Conservation (phyloP, 225 moss, liverwort and hornwort genomes). For the Marchantia paleacea region DNA sequence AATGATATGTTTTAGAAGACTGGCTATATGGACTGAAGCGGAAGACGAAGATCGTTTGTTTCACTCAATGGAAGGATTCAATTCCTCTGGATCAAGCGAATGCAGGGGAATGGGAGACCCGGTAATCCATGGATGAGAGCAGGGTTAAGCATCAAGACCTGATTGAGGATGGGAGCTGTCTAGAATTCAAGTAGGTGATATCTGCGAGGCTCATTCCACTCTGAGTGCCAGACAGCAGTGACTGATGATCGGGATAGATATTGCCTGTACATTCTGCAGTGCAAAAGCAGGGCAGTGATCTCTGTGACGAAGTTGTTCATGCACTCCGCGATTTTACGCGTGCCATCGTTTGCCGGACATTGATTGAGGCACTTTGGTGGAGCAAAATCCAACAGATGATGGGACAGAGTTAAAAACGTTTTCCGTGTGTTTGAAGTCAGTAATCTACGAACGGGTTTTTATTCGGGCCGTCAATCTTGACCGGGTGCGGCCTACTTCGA, state of each 20-base stretch:
- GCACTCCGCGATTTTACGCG: not conserved
- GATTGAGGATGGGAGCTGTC: not conserved
- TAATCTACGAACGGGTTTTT: not conserved
- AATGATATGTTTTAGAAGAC: not conserved
- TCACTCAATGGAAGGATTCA: not conserved
- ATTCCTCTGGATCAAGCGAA: not conserved
- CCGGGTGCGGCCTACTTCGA: not conserved
- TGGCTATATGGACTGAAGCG: not conserved
- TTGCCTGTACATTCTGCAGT: not conserved
- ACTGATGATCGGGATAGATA: not conserved
- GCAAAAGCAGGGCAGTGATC: not conserved
- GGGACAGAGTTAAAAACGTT: not conserved
- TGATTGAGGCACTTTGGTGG: not conserved
- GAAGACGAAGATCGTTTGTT: not conserved
- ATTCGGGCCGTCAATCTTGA: not conserved
- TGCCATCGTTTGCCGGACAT: too few relatives aligned
- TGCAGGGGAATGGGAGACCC: not conserved
- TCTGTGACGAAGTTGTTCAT: not conserved
- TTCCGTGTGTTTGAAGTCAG: not conserved
- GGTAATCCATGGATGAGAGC: conserved; percentile 2
- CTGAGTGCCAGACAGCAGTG: not conserved
- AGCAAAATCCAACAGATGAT: not conserved
- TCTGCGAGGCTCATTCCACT: not conserved
- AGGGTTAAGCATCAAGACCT: not conserved
- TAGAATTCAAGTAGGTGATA: not conserved